phyloP scores from a whole-genome alignment of 108 stramenopile genomes.

The Discostella pseudostelligera region DNA sequence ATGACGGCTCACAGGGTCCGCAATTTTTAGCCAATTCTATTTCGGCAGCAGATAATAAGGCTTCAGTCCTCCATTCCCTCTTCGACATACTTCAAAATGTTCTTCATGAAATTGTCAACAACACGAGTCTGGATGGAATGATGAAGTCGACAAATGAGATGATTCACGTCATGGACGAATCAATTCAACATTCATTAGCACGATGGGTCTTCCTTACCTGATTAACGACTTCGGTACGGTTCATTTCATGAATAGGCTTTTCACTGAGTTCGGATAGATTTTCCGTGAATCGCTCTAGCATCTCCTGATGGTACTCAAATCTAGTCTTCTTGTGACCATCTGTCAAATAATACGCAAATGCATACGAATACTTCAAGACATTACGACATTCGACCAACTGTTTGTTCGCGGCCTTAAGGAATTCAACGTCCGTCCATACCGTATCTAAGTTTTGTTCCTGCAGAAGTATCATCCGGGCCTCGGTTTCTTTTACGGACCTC shows the following conservation, averaged over 20 bases:
- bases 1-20: too few relatives aligned
- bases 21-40: too few relatives aligned
- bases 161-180: too few relatives aligned
- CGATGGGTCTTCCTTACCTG: conserved; percentile 61
- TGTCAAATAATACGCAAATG: conserved; percentile 90
- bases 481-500: conserved; percentile 84
- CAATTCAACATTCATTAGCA: too few relatives aligned
- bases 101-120: conserved; percentile 90
- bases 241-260: conserved; percentile 83
- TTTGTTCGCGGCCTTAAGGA: conserved; percentile 94
- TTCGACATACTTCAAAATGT: conserved; percentile 86
- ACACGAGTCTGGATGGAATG: conserved; percentile 76
- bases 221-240: conserved; percentile 95
- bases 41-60: too few relatives aligned
- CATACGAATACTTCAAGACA: conserved; percentile 96
- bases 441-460: conserved; percentile 80
- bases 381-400: conserved; percentile 96
- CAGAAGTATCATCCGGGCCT: conserved; percentile 87
- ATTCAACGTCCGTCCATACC: conserved; percentile 96
- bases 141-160: too few relatives aligned
- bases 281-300: conserved; percentile 97
- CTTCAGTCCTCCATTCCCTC: conserved; percentile 83
- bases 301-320: conserved; percentile 98
- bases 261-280: conserved; percentile 86
- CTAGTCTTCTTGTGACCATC: conserved; percentile 71